These are phyloP conservation scores for Plasmodium vinckei DNA, from an alignment of 169 alveolate genomes.

Conservation along the genomic window DNA sequence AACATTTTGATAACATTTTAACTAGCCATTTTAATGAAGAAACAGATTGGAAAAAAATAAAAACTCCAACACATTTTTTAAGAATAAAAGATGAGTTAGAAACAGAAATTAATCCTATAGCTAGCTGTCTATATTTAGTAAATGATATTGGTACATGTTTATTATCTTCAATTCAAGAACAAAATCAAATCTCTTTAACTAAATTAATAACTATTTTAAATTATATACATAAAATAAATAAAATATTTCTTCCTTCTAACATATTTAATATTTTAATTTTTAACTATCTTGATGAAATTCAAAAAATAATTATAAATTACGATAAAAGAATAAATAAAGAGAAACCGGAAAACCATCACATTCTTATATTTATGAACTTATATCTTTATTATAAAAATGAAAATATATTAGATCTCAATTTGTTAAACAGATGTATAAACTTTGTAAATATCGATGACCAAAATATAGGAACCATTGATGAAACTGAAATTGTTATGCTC, in stretches of 20 bases:
- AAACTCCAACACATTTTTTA: not conserved
- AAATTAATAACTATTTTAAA: constrained; percentile 30
- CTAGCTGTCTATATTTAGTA: not conserved
- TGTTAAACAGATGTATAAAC: constrained; percentile 6
- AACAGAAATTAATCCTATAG: not conserved
- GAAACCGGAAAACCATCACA: not conserved
- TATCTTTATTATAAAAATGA: constrained; percentile 6
- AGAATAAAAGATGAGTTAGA: not conserved
- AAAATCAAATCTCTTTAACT: not conserved
- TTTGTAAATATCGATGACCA: not conserved
- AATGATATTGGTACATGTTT: constrained; percentile 2
- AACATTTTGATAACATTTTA: constrained; percentile 5
- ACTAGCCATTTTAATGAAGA: not conserved
- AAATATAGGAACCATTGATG: not conserved
- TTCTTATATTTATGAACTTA: constrained; percentile 30
- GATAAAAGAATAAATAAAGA: not conserved
- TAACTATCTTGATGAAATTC: not conserved
- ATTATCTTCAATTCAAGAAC: not conserved
- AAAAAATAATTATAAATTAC: not conserved
- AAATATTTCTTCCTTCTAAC: constrained; percentile 1
- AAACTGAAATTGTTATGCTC: constrained; percentile 36
- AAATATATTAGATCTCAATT: not conserved
- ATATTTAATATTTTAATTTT: not conserved
- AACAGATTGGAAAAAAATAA: not conserved
- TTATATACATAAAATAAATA: constrained; percentile 30